Evolutionary conservation across 345 rosid genomes (phyloP).

Genomic region (Hibiscus tridactylites): DNA sequence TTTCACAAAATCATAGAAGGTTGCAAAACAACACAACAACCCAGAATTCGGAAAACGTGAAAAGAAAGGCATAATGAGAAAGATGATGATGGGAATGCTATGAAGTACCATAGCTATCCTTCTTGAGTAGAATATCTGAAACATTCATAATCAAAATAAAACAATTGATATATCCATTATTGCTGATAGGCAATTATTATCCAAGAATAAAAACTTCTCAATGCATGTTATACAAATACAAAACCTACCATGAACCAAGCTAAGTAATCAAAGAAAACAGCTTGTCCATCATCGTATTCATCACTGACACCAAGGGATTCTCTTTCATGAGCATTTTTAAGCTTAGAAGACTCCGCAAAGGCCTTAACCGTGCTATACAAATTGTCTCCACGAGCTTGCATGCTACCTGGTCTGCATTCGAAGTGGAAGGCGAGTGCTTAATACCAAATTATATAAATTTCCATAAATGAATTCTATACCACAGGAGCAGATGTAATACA

Average conservation of each 20-base stretch:
- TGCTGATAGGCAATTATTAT: neutral
- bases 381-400: conserved; percentile 98
- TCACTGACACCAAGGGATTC: conserved; percentile 28
- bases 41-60: conserved; percentile 40
- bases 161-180: neutral
- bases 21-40: conserved; percentile 37
- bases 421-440: conserved; percentile 19
- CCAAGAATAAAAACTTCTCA: conserved; percentile 1
- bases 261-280: conserved; percentile 93
- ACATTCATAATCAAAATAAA: conserved; percentile 19
- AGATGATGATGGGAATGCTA: conserved; percentile 51
- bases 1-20: conserved; percentile 54
- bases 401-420: conserved; percentile 85
- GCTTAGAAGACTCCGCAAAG: conserved; percentile 69
- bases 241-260: conserved; percentile 59
- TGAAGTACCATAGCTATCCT: conserved; percentile 65
- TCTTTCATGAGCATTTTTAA: conserved; percentile 54
- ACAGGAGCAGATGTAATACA: conserved; percentile 53
- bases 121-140: conserved; percentile 77
- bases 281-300: conserved; percentile 44
- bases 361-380: conserved; percentile 64
- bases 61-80: conserved; percentile 57
- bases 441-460: conserved; percentile 18
- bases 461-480: conserved; percentile 35
- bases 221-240: neutral